Base-by-base conservation (phyloP, 208 protist species). In the Trypanosoma congolense region DNA sequence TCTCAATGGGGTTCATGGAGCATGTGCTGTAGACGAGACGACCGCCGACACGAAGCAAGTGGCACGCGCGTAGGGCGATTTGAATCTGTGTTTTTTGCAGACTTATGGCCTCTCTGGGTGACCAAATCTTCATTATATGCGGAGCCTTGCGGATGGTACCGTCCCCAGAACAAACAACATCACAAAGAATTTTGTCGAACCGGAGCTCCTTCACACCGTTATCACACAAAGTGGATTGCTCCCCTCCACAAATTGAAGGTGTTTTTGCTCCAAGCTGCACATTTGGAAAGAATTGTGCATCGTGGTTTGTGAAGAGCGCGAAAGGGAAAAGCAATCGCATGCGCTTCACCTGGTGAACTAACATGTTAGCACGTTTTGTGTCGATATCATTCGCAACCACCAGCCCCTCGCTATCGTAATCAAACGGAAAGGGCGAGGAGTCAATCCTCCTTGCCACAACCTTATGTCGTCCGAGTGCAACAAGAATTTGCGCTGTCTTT, bases 21-120 rank as follows among this genome's bases (percentile, higher is more conserved):
- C 97, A 98, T 3, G 97, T 98, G 49, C 87, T 96, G 75, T 98
- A 98, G 18, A 98, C 94, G 2, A 98, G 69, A 18, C 74, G 67
- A n/a, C 96, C 95, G 16, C 83, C 82, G 6, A 90, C 65, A 18
- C 68, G 53, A 25, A 90, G 68, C 4, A 96, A 65, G 46, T 93
- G 82, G 47, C 82, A 81, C 21, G 81, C 89, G 19, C 83, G 80
- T 29, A 79, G 29, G 4, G 81, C 75, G 44, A 97, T 93, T 46
- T 86, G 71, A 12, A 96, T 75, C 68, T 98, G 95, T 28, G 70
- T 82, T 50, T 77, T 77, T 49, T 93, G 83, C 38, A 93, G 64
- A 40, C 60, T 75, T 26, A 91, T 83, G 16, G 72, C 87, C 48
- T 81, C 71, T 25, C 65, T 63, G 10, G 90, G 71, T 0, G 74